Evolutionary conservation across 441 rosid genomes (phyloP).

Genomic region (Croton setiger): DNA sequence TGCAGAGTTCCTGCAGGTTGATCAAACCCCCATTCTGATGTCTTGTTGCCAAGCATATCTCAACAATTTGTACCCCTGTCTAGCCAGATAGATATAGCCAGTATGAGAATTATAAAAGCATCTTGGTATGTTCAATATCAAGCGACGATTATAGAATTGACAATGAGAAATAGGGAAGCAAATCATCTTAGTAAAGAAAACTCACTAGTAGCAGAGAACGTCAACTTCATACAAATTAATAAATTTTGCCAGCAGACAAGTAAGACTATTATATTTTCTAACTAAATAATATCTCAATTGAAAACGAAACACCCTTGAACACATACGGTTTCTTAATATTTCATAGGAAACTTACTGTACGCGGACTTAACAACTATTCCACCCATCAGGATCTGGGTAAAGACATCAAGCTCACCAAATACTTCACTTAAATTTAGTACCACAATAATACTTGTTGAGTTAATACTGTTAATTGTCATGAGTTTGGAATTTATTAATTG

Average conservation of each 20-base stretch:
- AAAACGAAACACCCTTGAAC: neutral
- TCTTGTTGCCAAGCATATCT: constrained; percentile 91
- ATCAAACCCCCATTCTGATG: constrained; percentile 86
- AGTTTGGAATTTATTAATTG: too few relatives aligned
- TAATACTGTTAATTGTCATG: too few relatives aligned
- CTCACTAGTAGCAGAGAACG: neutral
- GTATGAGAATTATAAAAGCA: constrained; percentile 6
- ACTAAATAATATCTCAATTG: neutral
- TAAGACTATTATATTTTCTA: neutral
- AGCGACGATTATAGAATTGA: neutral
- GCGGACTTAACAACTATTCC: neutral
- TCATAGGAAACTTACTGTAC: neutral
- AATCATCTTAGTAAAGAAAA: neutral
- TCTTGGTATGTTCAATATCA: neutral
- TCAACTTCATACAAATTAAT: neutral
- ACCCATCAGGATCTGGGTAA: neutral
- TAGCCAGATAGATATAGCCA: constrained; percentile 34
- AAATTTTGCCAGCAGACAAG: neutral
- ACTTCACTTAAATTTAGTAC: neutral
- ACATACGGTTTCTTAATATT: neutral
- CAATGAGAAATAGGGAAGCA: too few relatives aligned
- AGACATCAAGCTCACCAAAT: neutral
- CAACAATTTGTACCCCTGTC: constrained; percentile 91
- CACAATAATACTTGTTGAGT: too few relatives aligned
- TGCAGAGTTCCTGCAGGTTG: constrained; percentile 78